Conservation (phyloP, 805 yeast species). For the Clavispora fructus region DNA sequence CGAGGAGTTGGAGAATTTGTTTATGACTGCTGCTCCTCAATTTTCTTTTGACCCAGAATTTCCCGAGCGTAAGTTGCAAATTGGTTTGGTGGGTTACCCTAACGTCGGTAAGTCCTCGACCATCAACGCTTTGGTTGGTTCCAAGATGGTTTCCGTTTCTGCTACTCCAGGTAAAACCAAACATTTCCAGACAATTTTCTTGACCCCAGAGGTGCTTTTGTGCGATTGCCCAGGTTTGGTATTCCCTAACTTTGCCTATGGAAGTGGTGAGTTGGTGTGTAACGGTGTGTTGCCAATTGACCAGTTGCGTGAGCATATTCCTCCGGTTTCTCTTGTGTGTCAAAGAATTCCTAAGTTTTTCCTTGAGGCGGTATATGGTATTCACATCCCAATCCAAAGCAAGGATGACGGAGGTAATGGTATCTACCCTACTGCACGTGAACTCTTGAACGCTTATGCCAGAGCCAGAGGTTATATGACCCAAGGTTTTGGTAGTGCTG, state of each 20-base stretch:
- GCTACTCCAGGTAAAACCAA: slow-evolving; percentile 98
- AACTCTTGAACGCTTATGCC: slow-evolving; percentile 85
- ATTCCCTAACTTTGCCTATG: slow-evolving; percentile 94
- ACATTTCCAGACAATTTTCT: slow-evolving; percentile 92
- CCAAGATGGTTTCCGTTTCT: slow-evolving; percentile 96
- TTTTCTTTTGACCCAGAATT: slow-evolving; percentile 51
- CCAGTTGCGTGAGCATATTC: slow-evolving; percentile 87
- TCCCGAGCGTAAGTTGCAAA: slow-evolving; percentile 62
- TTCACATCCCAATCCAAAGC: slow-evolving; percentile 72
- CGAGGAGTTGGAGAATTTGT: slow-evolving; percentile 78
- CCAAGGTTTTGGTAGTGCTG: slow-evolving; percentile 95
- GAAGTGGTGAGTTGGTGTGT: slow-evolving; percentile 94
- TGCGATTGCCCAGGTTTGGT: slow-evolving; percentile 99
- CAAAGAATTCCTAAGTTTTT: slow-evolving; percentile 84
- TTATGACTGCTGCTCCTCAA: slow-evolving; percentile 73
- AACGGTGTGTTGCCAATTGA: slow-evolving; percentile 99
- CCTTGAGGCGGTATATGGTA: slow-evolving; percentile 90
- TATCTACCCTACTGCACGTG: slow-evolving; percentile 75
- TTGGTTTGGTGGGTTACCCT: slow-evolving; percentile 97
- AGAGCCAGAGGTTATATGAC: slow-evolving; percentile 97
- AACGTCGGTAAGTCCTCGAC: slow-evolving; percentile 95
- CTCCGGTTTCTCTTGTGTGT: slow-evolving; percentile 81
- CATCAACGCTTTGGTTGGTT: slow-evolving; percentile 91
- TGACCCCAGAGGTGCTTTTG: slow-evolving; percentile 75
- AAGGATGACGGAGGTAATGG: slow-evolving; percentile 87